Conservation (phyloP, 2,329 filamentous ascomycete species). For the Claviceps citrina region DNA sequence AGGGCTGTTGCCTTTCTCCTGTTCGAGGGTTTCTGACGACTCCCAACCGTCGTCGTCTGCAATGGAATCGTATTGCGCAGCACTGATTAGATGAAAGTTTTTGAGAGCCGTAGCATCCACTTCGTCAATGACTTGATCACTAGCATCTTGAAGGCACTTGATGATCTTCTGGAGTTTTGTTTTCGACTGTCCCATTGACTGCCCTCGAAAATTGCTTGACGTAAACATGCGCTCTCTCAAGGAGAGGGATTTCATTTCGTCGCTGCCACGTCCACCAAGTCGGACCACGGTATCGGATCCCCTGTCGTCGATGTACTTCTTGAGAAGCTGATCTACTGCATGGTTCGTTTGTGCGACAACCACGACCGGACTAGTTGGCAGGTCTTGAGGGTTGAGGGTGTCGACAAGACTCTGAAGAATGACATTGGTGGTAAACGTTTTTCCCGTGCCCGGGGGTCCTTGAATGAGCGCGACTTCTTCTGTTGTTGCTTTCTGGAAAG, state of each 20-base stretch:
- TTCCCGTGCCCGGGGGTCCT: conserved; percentile 61
- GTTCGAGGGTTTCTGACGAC: conserved; percentile 1
- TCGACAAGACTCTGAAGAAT: conserved; percentile 37
- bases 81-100: conserved; percentile 40
- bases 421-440: conserved; percentile 67
- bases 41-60: conserved; percentile 30
- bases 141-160: conserved; percentile 3
- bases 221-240: conserved; percentile 18
- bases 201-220: conserved; percentile 17
- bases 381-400: conserved; percentile 22
- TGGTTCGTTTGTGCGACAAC: conserved; percentile 83
- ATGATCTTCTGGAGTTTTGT: conserved; percentile 6
- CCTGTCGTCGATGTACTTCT: conserved; percentile 34
- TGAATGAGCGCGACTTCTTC: conserved; percentile 63
- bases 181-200: neutral
- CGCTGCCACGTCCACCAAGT: conserved; percentile 52
- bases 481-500: conserved; percentile 54
- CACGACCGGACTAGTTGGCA: conserved; percentile 42
- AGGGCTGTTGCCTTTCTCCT: neutral
- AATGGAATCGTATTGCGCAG: conserved; percentile 48
- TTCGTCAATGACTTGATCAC: conserved; percentile 18
- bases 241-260: conserved; percentile 49
- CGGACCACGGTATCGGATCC: conserved; percentile 39
- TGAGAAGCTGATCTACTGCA: conserved; percentile 68
- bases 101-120: conserved; percentile 40